A percentile compares a stretch with the other conserved stretches of the same genome.
These are phyloP conservation scores for Hericium rajendrae DNA, from an alignment of 768 basidiomycete genomes.

Conservation along the genomic window DNA sequence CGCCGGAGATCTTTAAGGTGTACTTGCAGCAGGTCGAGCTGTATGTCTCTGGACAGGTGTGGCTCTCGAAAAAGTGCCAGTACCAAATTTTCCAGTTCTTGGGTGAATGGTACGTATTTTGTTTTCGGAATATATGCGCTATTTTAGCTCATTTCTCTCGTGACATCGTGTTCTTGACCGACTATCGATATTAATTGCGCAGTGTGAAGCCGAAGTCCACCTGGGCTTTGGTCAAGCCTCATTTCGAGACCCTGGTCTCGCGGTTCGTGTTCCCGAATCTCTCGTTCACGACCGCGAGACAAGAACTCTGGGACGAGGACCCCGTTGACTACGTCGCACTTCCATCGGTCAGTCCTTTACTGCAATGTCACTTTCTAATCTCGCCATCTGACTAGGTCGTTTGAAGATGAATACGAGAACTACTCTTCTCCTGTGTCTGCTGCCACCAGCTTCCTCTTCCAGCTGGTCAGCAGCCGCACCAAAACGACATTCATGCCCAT, in stretches of 20 bases:
- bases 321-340: slow-evolving; percentile 75
- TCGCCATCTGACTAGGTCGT: slow-evolving; percentile 1
- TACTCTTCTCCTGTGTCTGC: slow-evolving; percentile 69
- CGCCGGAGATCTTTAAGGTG: slow-evolving; percentile 78
- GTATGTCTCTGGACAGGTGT: slow-evolving; percentile 61
- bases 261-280: slow-evolving; percentile 82
- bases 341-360: slow-evolving; percentile 44
- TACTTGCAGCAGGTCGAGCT: slow-evolving; percentile 67
- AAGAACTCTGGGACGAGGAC: slow-evolving; percentile 70
- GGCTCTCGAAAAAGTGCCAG: slow-evolving; percentile 77
- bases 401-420: slow-evolving; percentile 74
- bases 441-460: slow-evolving; percentile 72
- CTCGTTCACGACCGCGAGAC: slow-evolving; percentile 59
- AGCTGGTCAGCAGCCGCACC: slow-evolving; percentile 69
- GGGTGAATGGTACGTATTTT: slow-evolving; percentile 63
- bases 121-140: neutral
- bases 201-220: slow-evolving; percentile 93
- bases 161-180: neutral
- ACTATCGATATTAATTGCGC: neutral
- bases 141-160: neutral
- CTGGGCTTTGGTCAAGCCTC: slow-evolving; percentile 81
- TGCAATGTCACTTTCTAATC: neutral
- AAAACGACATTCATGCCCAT: slow-evolving; percentile 77
- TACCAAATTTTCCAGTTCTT: slow-evolving; percentile 81
- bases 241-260: slow-evolving; percentile 68